Conservation (phyloP, 164 flowering plant species). For the Umbilicus rupestris region DNA sequence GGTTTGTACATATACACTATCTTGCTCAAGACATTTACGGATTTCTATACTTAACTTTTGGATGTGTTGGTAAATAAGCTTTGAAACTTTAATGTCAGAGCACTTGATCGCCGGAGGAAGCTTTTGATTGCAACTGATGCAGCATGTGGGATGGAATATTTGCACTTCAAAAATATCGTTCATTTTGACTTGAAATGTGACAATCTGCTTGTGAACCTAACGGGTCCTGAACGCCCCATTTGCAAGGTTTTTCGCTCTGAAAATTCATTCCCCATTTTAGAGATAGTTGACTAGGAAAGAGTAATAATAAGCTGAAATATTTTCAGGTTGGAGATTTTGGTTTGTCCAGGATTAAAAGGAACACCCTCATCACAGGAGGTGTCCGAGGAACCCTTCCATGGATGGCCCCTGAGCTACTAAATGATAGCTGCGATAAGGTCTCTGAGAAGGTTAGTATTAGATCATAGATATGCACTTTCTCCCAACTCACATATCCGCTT, state of each 20-base stretch:
- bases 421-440: slow-evolving; percentile 44
- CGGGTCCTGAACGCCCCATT: slow-evolving; percentile 9
- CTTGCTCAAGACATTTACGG: background rate
- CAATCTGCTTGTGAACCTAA: slow-evolving; percentile 42
- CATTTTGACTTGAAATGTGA: slow-evolving; percentile 67
- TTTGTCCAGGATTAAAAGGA: slow-evolving; percentile 51
- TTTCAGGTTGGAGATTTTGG: slow-evolving; percentile 63
- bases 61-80: background rate
- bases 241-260: background rate
- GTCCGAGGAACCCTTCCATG: slow-evolving; percentile 68
- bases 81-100: background rate
- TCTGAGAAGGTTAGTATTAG: slow-evolving; percentile 44
- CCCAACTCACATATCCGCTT: background rate
- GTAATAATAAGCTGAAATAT: background rate
- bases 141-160: slow-evolving; percentile 67
- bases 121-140: slow-evolving; percentile 62
- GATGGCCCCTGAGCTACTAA: slow-evolving; percentile 24
- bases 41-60: background rate
- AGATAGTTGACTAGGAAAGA: background rate
- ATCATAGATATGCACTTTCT: background rate
- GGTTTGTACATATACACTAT: slow-evolving; percentile 16
- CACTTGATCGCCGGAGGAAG: slow-evolving; percentile 36
- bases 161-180: slow-evolving; percentile 54
- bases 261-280: background rate
- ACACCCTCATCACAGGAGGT: slow-evolving; percentile 59